Evolutionary conservation across 2,329 filamentous ascomycete species (phyloP), one percentile per base, ranked within the genome.

Genomic region (Aspergillus intermedius): DNA sequence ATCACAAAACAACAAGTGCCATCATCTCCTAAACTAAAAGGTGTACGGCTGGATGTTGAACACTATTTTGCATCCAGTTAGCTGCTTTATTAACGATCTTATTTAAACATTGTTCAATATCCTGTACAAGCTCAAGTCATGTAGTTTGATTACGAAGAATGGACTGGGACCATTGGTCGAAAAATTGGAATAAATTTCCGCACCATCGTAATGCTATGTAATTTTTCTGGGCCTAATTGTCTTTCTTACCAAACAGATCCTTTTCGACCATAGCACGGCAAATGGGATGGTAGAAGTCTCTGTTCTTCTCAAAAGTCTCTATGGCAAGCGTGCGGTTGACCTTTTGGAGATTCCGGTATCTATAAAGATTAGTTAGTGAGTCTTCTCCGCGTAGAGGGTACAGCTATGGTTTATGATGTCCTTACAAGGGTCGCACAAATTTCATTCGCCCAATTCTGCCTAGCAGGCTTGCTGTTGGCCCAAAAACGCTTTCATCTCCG

Each of bases 211-310:
- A 3, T 10, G 8, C 25, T 30, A 30, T 30, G 25, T 12, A 30
- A 9, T 30, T 10, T 40, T 40, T n/a, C 17, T 37, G 17, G 4
- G 17, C n/a, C 32, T 51, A 48, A 42, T 45, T 46, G 12, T 60
- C 59, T 50, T 65, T 65, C 46, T 68, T 64, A 6, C 74, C 75
- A 59, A 77, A 78, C 32, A 94, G 70, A 68, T 94, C 87, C 77
- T 95, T 96, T 72, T 89, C 87, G 2, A 94, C 83, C 82, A 95
- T 87, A 6, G 77, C 81, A 52, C 82, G 81, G 67, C 91, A 96
- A 59, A 97, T 96, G 2, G 93, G 93, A 65, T 97, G 91, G 66
- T 97, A 98, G 64, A 97, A 97, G 54, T 90, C 84, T 70, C 80
- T 87, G 67, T 95, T 86, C 78, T 86, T 86, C 71, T 87, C 80